phyloP scores from a whole-genome alignment of 2,329 filamentous ascomycete species.

The Colletotrichum phormii region DNA sequence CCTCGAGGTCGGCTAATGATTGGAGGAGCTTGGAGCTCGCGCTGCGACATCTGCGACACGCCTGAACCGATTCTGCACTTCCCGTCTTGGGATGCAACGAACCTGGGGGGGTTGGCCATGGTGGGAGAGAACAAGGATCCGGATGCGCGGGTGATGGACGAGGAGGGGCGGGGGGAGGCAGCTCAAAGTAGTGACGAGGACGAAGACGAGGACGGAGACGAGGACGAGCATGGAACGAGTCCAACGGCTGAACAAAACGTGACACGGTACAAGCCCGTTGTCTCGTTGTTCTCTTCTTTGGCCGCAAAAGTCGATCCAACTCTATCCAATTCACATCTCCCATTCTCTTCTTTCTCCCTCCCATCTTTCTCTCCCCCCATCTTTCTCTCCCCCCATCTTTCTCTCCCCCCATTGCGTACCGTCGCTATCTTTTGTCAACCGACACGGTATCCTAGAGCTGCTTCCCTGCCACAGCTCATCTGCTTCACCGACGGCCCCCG shows the following conservation, averaged over 20 bases:
- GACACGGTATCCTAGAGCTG: not conserved
- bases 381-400: not conserved
- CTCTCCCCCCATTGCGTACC: not conserved
- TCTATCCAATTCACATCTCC: constrained; percentile 4
- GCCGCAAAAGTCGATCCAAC: constrained; percentile 34
- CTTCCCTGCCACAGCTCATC: not conserved
- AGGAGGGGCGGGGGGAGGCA: not conserved
- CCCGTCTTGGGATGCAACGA: constrained; percentile 21
- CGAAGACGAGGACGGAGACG: no score
- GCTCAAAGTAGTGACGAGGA: constrained; percentile 22
- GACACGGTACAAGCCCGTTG: constrained; percentile 17
- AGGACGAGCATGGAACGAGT: not conserved
- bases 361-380: not conserved
- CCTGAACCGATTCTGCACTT: constrained; percentile 33
- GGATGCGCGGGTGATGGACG: constrained; percentile 20
- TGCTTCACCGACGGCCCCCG: not conserved
- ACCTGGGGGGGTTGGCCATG: not conserved
- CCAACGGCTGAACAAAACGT: constrained; percentile 10
- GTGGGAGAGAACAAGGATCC: constrained; percentile 27
- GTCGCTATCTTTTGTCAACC: not conserved
- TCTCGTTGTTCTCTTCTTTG: constrained; percentile 7
- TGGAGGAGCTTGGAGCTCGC: constrained; percentile 34
- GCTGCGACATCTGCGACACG: constrained; percentile 34
- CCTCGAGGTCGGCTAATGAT: constrained; percentile 6
- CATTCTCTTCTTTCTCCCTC: not conserved